A percentile compares a stretch with the other conserved stretches of the same genome.
These are phyloP conservation scores for Cyberlindnera japonica DNA, from an alignment of 805 yeast genomes.

Conservation along the genomic window DNA sequence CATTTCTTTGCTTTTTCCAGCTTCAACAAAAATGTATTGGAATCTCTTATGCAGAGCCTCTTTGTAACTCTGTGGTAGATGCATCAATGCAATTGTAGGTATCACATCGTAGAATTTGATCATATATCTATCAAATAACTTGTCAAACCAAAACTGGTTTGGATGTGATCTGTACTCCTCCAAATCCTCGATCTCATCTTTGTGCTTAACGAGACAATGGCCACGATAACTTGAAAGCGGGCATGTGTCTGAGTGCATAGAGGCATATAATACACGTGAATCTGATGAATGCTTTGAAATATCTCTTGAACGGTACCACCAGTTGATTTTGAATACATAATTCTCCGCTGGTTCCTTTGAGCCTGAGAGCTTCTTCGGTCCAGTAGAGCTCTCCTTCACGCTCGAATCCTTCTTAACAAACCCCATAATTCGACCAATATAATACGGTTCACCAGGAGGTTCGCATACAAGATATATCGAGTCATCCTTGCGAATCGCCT, in stretches of 20 bases:
- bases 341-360: slow-evolving; percentile 45
- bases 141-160: slow-evolving; percentile 78
- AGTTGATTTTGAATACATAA: slow-evolving; percentile 68
- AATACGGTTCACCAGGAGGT: slow-evolving; percentile 93
- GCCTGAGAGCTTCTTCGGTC: slow-evolving; percentile 17
- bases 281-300: slow-evolving; percentile 65
- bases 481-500: slow-evolving; percentile 38
- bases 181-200: slow-evolving; percentile 52
- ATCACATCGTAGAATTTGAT: slow-evolving; percentile 75
- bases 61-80: slow-evolving; percentile 57
- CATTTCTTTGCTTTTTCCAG: slow-evolving; percentile 58
- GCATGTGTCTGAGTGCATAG: slow-evolving; percentile 82
- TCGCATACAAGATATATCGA: slow-evolving; percentile 81
- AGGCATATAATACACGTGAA: slow-evolving; percentile 73
- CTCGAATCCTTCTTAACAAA: slow-evolving; percentile 40
- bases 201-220: slow-evolving; percentile 63
- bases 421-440: slow-evolving; percentile 80
- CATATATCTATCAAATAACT: slow-evolving; percentile 83
- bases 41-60: slow-evolving; percentile 63
- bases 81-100: slow-evolving; percentile 54
- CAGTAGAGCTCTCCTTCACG: slow-evolving; percentile 1
- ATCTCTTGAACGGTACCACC: slow-evolving; percentile 90
- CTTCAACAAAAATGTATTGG: slow-evolving; percentile 72
- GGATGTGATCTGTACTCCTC: slow-evolving; percentile 55
- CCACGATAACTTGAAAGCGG: slow-evolving; percentile 78